These are phyloP conservation scores for Globisporangium cylindrosporum DNA, from an alignment of 352 stramenopile species.

Conservation along the genomic window DNA sequence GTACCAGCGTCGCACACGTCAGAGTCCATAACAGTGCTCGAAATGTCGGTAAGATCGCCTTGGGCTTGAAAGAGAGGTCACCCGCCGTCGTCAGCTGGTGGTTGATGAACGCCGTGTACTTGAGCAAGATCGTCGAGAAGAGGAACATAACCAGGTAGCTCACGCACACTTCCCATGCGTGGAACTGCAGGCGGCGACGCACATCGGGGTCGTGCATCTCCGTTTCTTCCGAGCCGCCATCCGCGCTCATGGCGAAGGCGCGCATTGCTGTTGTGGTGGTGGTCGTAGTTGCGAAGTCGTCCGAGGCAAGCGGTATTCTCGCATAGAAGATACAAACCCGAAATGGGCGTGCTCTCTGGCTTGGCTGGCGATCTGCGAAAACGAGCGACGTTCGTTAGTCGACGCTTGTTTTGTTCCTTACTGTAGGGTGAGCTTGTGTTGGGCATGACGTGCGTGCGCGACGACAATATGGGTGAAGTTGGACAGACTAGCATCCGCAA, in stretches of 20 bases:
- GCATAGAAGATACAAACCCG: not conserved
- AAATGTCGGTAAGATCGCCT: conserved; percentile 59
- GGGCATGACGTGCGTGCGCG: not conserved
- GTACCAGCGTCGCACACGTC: conserved; percentile 21
- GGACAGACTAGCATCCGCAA: not conserved
- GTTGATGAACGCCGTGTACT: conserved; percentile 44
- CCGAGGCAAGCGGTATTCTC: not conserved
- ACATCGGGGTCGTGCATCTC: not conserved
- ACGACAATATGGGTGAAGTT: not conserved
- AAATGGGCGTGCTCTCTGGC: conserved; percentile 1
- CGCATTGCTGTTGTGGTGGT: not conserved
- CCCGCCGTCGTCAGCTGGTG: conserved; percentile 34
- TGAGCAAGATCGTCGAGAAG: conserved; percentile 39
- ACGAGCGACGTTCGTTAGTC: not conserved
- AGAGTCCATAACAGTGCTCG: conserved; percentile 58
- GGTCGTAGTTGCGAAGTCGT: not conserved
- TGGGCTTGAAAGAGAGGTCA: conserved; percentile 38
- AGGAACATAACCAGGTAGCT: conserved; percentile 60
- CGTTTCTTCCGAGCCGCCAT: not conserved
- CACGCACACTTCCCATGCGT: conserved; percentile 46
- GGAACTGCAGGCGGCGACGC: conserved; percentile 22
- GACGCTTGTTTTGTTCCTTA: not conserved
- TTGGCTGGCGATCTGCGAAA: not conserved
- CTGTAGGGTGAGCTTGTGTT: not conserved
- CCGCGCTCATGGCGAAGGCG: not conserved